Evolutionary conservation across 495 filamentous ascomycete genomes (phyloP), one percentile per base, ranked within the genome.

Genomic region (Neurospora sp.): DNA sequence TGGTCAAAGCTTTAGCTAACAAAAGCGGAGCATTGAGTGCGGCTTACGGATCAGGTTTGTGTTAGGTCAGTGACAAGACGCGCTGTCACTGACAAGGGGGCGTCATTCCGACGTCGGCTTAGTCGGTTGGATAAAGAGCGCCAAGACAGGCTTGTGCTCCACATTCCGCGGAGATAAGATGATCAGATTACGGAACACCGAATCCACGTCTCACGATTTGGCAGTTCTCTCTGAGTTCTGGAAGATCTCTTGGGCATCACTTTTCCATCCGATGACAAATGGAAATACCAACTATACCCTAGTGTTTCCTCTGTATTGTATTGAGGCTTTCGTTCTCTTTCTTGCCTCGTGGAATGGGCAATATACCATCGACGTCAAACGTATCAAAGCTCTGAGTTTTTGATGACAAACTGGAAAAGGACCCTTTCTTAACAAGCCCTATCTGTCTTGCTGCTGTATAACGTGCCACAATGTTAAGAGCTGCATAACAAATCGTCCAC

Each of bases 141-240:
- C 54, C 54, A 62, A 62, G 54, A 62, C 23, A 62, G 54, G 4
- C 6, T 12, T 39, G 69, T 16, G 41, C 39, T 70, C 76, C 73
- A 76, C 74, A 70, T 27, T 10, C 71, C 71, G 77, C 78, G 79
- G 79, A 79, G 80, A 82, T 82, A 79, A 82, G 80, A 82, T 80
- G 72, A 78, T 79, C 77, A 77, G 80, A 81, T 81, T 78, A 75
- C 76, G 78, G 76, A 80, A 37, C 66, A 70, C 71, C 31, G 18
- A 70, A 35, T 35, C 6, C 27, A 72, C 27, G 42, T 39, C 41
- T 31, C 37, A 39, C 40, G 8, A 69, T 35, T 75, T 74, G 71
- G 54, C 7, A 0, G 2, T 62, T 31, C 20, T 16, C 10, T 23
- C 2, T 3, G 23, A 62, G 4, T 62, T 62, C 54, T 31, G 54